Conservation (phyloP, 2,329 filamentous ascomycete genomes). For the Xylariaceae sp. region DNA sequence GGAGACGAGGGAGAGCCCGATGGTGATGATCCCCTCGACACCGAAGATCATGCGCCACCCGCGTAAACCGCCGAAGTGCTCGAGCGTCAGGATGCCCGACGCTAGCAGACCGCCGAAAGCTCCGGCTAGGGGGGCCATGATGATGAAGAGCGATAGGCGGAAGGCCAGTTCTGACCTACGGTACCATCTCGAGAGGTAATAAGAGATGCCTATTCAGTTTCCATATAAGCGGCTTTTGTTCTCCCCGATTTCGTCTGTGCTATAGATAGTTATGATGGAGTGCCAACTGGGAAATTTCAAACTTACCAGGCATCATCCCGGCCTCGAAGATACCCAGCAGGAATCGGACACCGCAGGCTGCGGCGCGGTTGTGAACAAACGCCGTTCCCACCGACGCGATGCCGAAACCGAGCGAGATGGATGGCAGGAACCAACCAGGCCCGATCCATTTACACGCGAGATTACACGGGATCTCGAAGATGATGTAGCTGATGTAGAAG, state of each 20-base stretch:
- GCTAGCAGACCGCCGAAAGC: conserved; percentile 66
- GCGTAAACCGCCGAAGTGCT: conserved; percentile 39
- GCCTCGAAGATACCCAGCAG: conserved; percentile 65
- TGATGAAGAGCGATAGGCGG: conserved; percentile 62
- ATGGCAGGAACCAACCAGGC: conserved; percentile 66
- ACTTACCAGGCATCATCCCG: conserved; percentile 58
- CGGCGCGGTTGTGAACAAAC: conserved; percentile 52
- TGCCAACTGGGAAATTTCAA: not conserved
- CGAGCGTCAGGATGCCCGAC: conserved; percentile 57
- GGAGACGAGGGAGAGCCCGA: conserved; percentile 49
- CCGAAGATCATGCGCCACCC: conserved; percentile 30
- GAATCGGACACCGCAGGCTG: conserved; percentile 58
- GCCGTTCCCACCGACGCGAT: conserved; percentile 59
- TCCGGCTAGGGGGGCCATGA: conserved; percentile 64
- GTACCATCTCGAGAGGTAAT: conserved; percentile 69
- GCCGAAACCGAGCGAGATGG: conserved; percentile 57
- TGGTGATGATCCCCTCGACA: conserved; percentile 46
- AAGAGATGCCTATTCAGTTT: conserved; percentile 49
- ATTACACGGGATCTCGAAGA: conserved; percentile 66
- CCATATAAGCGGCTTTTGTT: too few relatives aligned
- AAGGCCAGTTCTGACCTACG: conserved; percentile 63
- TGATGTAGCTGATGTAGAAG: conserved; percentile 69
- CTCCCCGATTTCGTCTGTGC: not conserved
- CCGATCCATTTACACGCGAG: conserved; percentile 66
- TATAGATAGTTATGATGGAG: too few relatives aligned